These are phyloP conservation scores for Dendrobium huoshanense DNA, from an alignment of 106 monocot species.

Conservation along the genomic window DNA sequence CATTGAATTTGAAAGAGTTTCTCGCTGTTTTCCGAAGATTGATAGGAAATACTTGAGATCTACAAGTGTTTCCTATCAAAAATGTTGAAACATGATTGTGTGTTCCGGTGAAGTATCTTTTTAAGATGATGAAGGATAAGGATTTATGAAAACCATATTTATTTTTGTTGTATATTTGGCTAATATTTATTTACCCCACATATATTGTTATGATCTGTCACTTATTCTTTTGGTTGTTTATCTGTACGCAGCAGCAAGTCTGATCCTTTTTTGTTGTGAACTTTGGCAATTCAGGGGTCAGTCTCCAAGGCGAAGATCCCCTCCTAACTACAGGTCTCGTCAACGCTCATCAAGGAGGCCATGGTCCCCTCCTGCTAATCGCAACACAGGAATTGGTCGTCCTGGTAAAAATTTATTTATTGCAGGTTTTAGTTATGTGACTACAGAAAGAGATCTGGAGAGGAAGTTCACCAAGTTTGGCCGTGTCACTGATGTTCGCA, in stretches of 20 bases:
- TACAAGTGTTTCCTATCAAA: no score
- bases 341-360: slow-evolving; percentile 45
- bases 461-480: slow-evolving; percentile 67
- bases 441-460: slow-evolving; percentile 67
- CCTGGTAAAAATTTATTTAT: slow-evolving; percentile 59
- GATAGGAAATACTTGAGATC: no score
- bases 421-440: slow-evolving; percentile 58
- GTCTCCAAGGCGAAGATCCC: slow-evolving; percentile 45
- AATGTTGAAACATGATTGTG: background rate
- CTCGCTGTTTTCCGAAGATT: no score
- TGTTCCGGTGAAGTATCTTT: background rate
- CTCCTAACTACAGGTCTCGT: slow-evolving; percentile 33
- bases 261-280: background rate
- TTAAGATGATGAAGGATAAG: background rate
- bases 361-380: slow-evolving; percentile 54
- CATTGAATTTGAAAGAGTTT: no score
- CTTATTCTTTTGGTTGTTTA: background rate
- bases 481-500: slow-evolving; percentile 56
- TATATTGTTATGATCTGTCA: background rate
- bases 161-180: background rate
- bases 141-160: background rate
- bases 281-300: slow-evolving; percentile 14
- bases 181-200: background rate
- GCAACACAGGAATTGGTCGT: slow-evolving; percentile 46
- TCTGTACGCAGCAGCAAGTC: background rate